Evolutionary conservation across 1,139 yeast species (phyloP).

Genomic region (Suhomyces choctaworum): DNA sequence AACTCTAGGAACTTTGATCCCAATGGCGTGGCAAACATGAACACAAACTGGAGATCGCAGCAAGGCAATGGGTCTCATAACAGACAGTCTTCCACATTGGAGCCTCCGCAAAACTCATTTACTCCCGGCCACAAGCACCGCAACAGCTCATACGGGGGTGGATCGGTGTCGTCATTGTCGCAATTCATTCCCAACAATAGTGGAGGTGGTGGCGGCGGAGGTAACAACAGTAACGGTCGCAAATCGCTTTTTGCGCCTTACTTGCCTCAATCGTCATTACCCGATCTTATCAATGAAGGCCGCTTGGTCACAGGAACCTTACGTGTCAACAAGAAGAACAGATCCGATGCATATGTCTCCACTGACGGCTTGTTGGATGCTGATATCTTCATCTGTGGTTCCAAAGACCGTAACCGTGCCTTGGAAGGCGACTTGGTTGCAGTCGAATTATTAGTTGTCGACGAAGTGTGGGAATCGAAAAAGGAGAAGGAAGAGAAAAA

Average conservation of each 20-base stretch:
- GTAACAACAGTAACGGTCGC: constrained; percentile 48
- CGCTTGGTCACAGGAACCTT: constrained; percentile 88
- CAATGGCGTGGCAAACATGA: constrained; percentile 42
- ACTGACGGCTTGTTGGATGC: constrained; percentile 95
- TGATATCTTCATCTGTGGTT: constrained; percentile 95
- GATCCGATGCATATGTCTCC: constrained; percentile 96
- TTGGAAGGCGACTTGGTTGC: constrained; percentile 96
- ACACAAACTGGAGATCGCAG: constrained; percentile 64
- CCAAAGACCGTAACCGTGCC: constrained; percentile 98
- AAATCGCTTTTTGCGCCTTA: constrained; percentile 95
- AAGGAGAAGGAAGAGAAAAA: constrained; percentile 97
- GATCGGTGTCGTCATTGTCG: constrained; percentile 61
- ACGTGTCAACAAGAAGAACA: constrained; percentile 90
- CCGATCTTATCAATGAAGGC: constrained; percentile 87
- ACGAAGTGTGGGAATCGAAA: constrained; percentile 96
- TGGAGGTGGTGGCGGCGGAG: constrained; percentile 23
- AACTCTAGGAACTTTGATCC: constrained; percentile 59
- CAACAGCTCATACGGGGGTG: constrained; percentile 60
- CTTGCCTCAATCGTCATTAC: constrained; percentile 88
- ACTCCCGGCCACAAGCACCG: constrained; percentile 81
- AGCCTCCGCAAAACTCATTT: constrained; percentile 52
- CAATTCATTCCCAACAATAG: constrained; percentile 33
- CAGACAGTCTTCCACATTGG: constrained; percentile 33
- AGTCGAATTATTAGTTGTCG: constrained; percentile 87
- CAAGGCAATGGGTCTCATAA: constrained; percentile 15